These are phyloP conservation scores for Margaritispora aquatica DNA, from an alignment of 495 filamentous ascomycete genomes.

Conservation along the genomic window DNA sequence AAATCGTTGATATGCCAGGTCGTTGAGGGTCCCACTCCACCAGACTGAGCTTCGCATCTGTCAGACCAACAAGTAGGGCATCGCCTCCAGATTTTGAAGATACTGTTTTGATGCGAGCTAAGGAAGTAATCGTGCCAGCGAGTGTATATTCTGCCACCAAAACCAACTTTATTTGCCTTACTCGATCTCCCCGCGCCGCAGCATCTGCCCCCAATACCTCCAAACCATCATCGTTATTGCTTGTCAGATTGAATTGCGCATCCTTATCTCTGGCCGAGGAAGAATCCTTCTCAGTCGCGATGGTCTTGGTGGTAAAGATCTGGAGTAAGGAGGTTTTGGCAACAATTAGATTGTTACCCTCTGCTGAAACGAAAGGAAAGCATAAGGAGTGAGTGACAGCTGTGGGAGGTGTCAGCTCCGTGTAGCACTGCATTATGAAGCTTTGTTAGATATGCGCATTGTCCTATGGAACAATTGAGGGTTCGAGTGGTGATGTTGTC, in stretches of 20 bases:
- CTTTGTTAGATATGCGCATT: background rate
- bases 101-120: constrained; percentile 66
- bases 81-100: constrained; percentile 74
- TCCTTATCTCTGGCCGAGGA: constrained; percentile 19
- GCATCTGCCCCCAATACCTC: constrained; percentile 55
- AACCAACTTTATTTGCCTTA: constrained; percentile 67
- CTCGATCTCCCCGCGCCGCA: constrained; percentile 46
- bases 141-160: constrained; percentile 78
- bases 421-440: constrained; percentile 61
- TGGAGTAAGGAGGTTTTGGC: constrained; percentile 88
- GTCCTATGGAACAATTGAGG: background rate
- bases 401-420: constrained; percentile 85
- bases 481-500: background rate
- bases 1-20: constrained; percentile 73
- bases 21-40: constrained; percentile 89
- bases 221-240: constrained; percentile 53
- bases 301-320: constrained; percentile 60
- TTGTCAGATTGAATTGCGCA: constrained; percentile 27
- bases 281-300: constrained; percentile 47
- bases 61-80: constrained; percentile 74
- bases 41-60: constrained; percentile 87
- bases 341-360: constrained; percentile 77
- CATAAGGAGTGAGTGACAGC: constrained; percentile 84
- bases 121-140: constrained; percentile 73
- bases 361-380: constrained; percentile 67